These are phyloP conservation scores for Auriscalpium orientale DNA, from an alignment of 768 basidiomycete genomes.

Conservation along the genomic window DNA sequence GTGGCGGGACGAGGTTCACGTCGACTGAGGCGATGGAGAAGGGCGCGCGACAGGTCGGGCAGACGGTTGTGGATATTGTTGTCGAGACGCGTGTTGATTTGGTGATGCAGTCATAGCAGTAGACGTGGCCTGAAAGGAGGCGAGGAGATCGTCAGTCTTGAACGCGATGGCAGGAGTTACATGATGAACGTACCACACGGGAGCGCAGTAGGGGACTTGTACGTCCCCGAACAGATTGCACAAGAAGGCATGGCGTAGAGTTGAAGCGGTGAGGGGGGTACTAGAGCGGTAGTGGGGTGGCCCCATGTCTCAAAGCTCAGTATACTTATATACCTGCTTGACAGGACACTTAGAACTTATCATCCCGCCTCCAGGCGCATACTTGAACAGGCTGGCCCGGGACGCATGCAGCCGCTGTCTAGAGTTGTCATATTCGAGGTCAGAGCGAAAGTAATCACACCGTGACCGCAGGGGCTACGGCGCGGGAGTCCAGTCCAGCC, in stretches of 20 bases:
- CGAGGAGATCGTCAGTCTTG: not conserved
- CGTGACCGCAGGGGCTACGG: too few species aligned
- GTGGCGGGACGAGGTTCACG: not conserved
- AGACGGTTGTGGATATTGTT: not conserved
- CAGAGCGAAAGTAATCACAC: too few species aligned
- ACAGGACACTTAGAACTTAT: too few species aligned
- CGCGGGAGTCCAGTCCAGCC: too few species aligned
- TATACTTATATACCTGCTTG: too few species aligned
- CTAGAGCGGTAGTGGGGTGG: too few species aligned
- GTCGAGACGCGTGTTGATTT: not conserved
- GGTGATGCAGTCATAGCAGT: not conserved
- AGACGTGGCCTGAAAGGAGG: not conserved
- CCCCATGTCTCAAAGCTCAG: too few species aligned
- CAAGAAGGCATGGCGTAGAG: not conserved
- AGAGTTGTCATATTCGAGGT: too few species aligned
- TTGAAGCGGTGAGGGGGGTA: too few species aligned
- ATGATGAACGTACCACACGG: not conserved
- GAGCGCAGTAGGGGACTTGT: not conserved
- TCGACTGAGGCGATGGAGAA: not conserved
- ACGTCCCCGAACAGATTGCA: not conserved
- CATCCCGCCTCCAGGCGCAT: too few species aligned
- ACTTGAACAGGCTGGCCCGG: too few species aligned
- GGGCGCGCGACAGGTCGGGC: not conserved
- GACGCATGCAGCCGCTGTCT: too few species aligned
- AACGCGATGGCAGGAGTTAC: not conserved